phyloP scores from a whole-genome alignment of 1,284 basidiomycete genomes.

The Inonotus hispidus region DNA sequence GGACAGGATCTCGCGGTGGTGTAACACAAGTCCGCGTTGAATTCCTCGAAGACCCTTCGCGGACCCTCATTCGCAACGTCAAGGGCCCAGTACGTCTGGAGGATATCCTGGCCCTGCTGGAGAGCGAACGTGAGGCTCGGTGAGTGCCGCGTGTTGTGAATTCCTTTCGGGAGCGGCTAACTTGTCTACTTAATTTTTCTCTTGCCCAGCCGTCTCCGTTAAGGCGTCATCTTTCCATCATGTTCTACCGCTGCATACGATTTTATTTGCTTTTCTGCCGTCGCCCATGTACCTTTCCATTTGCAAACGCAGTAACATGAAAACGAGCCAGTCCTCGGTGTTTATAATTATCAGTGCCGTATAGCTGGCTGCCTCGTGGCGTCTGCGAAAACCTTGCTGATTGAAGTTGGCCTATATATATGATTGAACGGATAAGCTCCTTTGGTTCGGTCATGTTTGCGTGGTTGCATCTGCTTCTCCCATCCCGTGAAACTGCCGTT shows the following conservation, averaged over 20 bases:
- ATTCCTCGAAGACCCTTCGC: constrained; percentile 97
- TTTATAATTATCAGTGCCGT: not conserved
- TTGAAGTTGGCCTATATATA: not conserved
- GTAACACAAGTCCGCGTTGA: constrained; percentile 99
- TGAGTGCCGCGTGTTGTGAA: constrained; percentile 42
- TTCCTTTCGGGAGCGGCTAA: not conserved
- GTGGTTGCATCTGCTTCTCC: not conserved
- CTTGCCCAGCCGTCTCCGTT: constrained; percentile 38
- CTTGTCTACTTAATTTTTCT: constrained; percentile 9
- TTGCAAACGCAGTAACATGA: constrained; percentile 12
- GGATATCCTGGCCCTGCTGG: constrained; percentile 96
- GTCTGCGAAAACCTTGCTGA: not conserved
- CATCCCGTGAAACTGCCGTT: not conserved
- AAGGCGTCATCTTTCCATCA: not conserved
- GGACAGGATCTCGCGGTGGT: constrained; percentile 98
- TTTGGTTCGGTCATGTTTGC: not conserved
- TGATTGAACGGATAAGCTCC: not conserved
- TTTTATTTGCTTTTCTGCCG: constrained; percentile 1
- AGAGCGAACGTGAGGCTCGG: constrained; percentile 99
- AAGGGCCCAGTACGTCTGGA: constrained; percentile 97
- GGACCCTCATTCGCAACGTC: constrained; percentile 98
- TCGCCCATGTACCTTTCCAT: constrained; percentile 13
- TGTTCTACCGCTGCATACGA: not conserved
- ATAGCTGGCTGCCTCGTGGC: not conserved
- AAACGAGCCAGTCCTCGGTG: not conserved